A percentile compares a stretch with the other conserved stretches of the same genome.
Conservation (phyloP, 2,329 filamentous ascomycete species). For the Calonectria fujianensis region DNA sequence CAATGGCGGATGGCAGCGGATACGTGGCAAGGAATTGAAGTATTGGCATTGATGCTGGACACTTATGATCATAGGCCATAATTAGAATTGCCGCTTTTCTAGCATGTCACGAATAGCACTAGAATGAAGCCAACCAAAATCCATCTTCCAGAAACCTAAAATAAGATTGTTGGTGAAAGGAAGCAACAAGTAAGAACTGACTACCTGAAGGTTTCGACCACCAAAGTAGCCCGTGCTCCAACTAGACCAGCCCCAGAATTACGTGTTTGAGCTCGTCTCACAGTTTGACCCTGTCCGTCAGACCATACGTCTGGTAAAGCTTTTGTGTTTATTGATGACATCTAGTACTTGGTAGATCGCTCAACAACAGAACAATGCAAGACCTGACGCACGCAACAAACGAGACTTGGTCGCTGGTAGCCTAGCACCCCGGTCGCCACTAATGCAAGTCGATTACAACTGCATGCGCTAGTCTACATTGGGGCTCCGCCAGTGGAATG, state of each 20-base stretch:
- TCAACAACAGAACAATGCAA: not conserved
- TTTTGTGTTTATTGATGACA: not conserved
- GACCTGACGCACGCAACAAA: not conserved
- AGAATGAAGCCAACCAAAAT: not conserved
- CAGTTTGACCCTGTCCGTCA: not conserved
- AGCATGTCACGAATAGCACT: not conserved
- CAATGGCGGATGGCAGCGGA: not conserved
- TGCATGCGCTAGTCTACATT: slow-evolving; percentile 5
- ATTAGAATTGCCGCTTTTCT: not conserved
- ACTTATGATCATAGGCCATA: not conserved
- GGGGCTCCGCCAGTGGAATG: not conserved
- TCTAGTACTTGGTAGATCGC: not conserved
- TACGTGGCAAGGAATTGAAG: not conserved
- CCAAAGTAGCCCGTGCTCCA: not conserved
- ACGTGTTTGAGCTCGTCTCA: not conserved
- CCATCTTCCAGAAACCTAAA: not conserved
- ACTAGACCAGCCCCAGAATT: not conserved
- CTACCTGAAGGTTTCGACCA: not conserved
- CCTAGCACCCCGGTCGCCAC: not conserved
- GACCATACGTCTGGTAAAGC: not conserved
- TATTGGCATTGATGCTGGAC: not conserved
- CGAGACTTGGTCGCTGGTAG: not conserved
- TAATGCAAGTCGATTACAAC: slow-evolving; percentile 6
- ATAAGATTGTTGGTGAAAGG: not conserved
- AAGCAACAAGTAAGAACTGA: not conserved